Base-by-base conservation (phyloP, 768 basidiomycete species). In the Leccinum ochraceum region DNA sequence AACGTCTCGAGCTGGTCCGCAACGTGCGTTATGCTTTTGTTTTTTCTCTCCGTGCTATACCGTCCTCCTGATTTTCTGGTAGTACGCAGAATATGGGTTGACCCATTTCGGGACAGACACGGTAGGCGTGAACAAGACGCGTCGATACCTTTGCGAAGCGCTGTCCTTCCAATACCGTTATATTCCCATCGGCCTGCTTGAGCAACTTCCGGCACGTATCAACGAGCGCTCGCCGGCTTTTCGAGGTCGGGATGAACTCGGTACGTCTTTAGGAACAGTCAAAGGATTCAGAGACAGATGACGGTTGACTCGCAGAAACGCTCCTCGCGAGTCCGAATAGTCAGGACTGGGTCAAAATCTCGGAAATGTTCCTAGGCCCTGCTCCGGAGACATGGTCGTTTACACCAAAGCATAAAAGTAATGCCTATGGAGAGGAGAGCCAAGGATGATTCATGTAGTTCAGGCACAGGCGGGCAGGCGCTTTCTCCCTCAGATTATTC, bases 151-250 rank as follows among this genome's bases (percentile, higher is more conserved):
- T 13, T 95, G 93, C 72, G 97, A 98, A 76, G 88, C 94, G 0
- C 80, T 99, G 2, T 96, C 94, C 0, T 99, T 98, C 82, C 93
- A 95, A 69, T 90, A 96, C 73, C 92, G 97, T 50, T 99, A 99
- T 71, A 79, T 98, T 52, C 97, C 97, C 7, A 88, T 98, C 52
- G 97, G 97, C 0, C 77, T 99, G 7, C 83, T 98, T 20, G 95
- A 99, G 72, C 77, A 70, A 1, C 77, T 95, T 26, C 95, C 96
- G 0, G 84, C 81, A 3, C 81, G 82, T 60, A 86, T 99, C 65
- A 98, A 98, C 70, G 95, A 98, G 59, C 86, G 97, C 11, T 86
- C 95, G 0, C 93, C 94, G 0, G 85, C 90, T 0, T 98, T 91
- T 77, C 80, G 81, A 13, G 96, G 96, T 2, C 84, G 97, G 22